Conservation (phyloP, 2,329 filamentous ascomycete genomes). For the Dactylellina haptotyla region DNA sequence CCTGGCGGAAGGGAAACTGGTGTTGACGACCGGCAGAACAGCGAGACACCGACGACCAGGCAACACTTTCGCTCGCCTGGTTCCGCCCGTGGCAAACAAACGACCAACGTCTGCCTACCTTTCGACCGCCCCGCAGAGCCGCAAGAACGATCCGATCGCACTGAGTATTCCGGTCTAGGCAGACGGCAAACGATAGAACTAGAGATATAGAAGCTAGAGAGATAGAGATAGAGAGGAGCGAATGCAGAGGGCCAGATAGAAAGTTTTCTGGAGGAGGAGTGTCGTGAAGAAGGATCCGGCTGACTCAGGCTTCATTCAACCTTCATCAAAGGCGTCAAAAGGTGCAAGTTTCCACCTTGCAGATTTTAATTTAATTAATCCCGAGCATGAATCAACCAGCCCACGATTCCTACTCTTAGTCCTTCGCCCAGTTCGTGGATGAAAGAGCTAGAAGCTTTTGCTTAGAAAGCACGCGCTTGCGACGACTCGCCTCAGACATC, state of each 20-base stretch:
- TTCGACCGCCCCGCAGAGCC: too few species aligned
- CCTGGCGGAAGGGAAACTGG: neutral
- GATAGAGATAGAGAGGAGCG: neutral
- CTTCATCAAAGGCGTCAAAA: neutral
- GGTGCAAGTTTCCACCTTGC: too few species aligned
- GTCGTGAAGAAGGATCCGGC: neutral
- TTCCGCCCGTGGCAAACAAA: too few species aligned
- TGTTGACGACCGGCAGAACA: neutral
- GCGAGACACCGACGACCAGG: neutral
- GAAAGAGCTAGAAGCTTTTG: slow-evolving; percentile 5
- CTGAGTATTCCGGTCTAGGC: too few species aligned
- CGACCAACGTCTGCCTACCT: too few species aligned
- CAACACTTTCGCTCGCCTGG: too few species aligned
- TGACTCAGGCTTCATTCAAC: neutral
- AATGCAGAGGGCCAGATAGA: too few species aligned
- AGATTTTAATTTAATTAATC: too few species aligned
- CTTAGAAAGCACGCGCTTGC: slow-evolving; percentile 16
- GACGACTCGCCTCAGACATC: too few species aligned
- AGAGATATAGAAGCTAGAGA: neutral
- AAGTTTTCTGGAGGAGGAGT: neutral
- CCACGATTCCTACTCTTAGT: neutral
- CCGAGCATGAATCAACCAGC: too few species aligned
- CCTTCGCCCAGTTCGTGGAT: neutral
- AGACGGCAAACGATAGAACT: too few species aligned
- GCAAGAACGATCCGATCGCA: too few species aligned